phyloP scores from a whole-genome alignment of 2,329 filamentous ascomycete species.

The Stemphylium beticola region DNA sequence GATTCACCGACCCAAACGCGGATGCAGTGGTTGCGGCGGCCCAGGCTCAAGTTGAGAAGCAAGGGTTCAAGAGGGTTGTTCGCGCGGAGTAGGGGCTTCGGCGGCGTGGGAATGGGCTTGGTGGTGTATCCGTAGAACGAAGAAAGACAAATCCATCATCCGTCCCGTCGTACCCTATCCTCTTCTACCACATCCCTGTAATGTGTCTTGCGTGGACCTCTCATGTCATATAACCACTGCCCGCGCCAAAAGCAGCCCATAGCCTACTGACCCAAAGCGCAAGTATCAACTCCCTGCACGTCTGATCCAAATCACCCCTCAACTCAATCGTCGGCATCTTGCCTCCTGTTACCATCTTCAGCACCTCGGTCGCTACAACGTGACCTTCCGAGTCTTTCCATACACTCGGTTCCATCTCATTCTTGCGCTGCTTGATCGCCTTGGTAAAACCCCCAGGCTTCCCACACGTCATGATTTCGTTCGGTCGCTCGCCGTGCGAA shows the following conservation, averaged over 20 bases:
- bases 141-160: not conserved
- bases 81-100: constrained; percentile 5
- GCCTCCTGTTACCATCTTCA: constrained; percentile 19
- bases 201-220: not conserved
- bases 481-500: constrained; percentile 12
- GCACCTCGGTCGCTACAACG: constrained; percentile 29
- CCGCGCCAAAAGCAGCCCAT: constrained; percentile 34
- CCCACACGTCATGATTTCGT: constrained; percentile 30
- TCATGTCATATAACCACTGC: constrained; percentile 7
- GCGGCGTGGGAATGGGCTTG: not conserved
- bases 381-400: constrained; percentile 32
- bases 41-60: constrained; percentile 34
- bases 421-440: constrained; percentile 19
- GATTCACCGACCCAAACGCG: constrained; percentile 38
- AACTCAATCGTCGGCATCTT: constrained; percentile 34
- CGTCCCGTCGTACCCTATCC: not conserved
- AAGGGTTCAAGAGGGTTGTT: constrained; percentile 39
- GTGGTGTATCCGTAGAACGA: not conserved
- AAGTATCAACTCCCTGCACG: constrained; percentile 32
- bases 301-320: constrained; percentile 26
- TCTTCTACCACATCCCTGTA: not conserved
- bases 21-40: constrained; percentile 38
- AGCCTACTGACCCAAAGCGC: constrained; percentile 31
- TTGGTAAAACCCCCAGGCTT: constrained; percentile 21
- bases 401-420: constrained; percentile 22